Evolutionary conservation across 169 alveolate genomes (phyloP).

Genomic region (Cardiosporidium cionae): DNA sequence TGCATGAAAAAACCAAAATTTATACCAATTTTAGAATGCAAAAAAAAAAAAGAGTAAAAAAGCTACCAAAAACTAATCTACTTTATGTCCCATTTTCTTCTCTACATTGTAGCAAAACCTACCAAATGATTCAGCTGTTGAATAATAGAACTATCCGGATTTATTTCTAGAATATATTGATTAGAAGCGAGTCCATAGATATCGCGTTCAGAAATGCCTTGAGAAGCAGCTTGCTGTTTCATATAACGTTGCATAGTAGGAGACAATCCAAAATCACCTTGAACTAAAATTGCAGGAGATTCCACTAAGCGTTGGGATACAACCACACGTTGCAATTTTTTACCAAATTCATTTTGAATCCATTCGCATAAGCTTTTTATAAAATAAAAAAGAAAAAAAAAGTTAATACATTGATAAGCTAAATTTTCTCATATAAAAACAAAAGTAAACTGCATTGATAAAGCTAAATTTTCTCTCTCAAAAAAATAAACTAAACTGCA

Average conservation of each 20-base stretch:
- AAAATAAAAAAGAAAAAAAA: too few species aligned
- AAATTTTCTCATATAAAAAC: too few species aligned
- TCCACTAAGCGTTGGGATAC: conserved; percentile 79
- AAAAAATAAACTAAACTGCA: too few species aligned
- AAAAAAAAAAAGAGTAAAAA: too few species aligned
- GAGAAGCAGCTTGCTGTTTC: conserved; percentile 90
- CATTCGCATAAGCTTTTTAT: conserved; percentile 26
- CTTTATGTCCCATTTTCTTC: too few species aligned
- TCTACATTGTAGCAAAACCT: too few species aligned
- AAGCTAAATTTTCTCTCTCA: too few species aligned
- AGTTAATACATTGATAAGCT: too few species aligned
- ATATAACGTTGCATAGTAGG: conserved; percentile 93
- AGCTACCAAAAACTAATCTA: too few species aligned
- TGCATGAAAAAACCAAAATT: too few species aligned
- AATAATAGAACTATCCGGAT: conserved; percentile 86
- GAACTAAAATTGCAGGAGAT: conserved; percentile 83
- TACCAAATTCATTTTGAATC: conserved; percentile 24
- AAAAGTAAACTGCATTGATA: too few species aligned
- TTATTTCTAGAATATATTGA: conserved; percentile 86
- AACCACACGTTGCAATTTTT: conserved; percentile 46
- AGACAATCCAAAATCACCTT: conserved; percentile 88
- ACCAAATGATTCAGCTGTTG: conserved; percentile 68
- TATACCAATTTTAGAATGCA: too few species aligned
- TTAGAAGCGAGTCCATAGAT: conserved; percentile 67
- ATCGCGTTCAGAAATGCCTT: conserved; percentile 79